Conservation (phyloP, 257 asterid genomes). For the Verbena officinalis region DNA sequence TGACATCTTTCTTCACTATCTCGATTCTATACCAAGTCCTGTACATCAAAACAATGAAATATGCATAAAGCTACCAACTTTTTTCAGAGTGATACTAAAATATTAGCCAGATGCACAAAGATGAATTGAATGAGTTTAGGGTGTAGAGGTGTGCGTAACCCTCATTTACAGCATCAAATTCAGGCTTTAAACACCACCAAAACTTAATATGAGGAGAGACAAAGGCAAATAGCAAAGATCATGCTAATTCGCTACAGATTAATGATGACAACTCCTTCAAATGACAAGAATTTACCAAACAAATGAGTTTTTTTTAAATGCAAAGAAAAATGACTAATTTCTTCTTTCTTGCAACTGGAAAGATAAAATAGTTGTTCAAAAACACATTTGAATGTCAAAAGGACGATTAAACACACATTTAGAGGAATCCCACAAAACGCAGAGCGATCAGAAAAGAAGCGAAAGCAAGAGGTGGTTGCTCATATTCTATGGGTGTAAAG, state of each 20-base stretch:
- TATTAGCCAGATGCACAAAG: too few relatives aligned
- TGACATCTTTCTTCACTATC: too few relatives aligned
- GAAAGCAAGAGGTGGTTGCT: slow-evolving; percentile 42
- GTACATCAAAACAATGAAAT: too few relatives aligned
- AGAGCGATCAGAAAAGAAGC: background rate
- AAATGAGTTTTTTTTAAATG: background rate
- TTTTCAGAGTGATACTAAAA: too few relatives aligned
- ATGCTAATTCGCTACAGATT: background rate
- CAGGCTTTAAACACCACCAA: slow-evolving; percentile 53
- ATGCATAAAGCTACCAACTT: too few relatives aligned
- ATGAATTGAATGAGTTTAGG: background rate
- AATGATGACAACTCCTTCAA: slow-evolving; percentile 30
- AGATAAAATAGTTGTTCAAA: too few relatives aligned
- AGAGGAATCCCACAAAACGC: background rate
- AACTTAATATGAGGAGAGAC: slow-evolving; percentile 40
- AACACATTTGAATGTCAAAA: too few relatives aligned
- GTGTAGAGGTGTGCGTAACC: slow-evolving; percentile 50
- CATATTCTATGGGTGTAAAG: slow-evolving; percentile 85
- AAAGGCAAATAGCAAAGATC: slow-evolving; percentile 13
- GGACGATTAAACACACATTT: background rate
- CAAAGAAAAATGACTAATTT: too few relatives aligned
- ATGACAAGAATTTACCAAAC: background rate
- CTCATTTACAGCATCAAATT: slow-evolving; percentile 32
- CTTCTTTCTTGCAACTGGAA: too few relatives aligned
- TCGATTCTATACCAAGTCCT: too few relatives aligned